phyloP scores from a whole-genome alignment of 306 rosid species.

The Cucurbita pepo region DNA sequence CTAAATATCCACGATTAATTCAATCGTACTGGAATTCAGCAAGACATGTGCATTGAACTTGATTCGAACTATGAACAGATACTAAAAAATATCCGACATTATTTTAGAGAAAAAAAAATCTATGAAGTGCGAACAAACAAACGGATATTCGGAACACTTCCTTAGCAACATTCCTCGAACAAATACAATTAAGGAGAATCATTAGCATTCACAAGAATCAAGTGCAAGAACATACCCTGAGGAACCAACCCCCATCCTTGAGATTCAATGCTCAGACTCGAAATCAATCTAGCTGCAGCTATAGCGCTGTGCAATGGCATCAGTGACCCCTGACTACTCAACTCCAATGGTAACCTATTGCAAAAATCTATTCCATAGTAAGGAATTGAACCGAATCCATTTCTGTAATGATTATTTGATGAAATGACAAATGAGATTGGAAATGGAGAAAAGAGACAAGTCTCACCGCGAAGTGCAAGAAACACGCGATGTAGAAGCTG shows the following conservation, averaged over 20 bases:
- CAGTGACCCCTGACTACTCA: constrained; percentile 52
- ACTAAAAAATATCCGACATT: background rate
- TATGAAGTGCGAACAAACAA: background rate
- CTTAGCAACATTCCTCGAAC: background rate
- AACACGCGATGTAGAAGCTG: constrained; percentile 25
- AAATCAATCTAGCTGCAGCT: constrained; percentile 65
- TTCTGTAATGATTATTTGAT: background rate
- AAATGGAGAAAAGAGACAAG: background rate
- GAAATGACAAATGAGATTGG: background rate
- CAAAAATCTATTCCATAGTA: background rate
- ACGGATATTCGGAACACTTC: background rate
- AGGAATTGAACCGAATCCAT: background rate
- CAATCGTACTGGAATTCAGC: background rate
- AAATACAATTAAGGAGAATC: background rate
- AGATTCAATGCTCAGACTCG: constrained; percentile 53
- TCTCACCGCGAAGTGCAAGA: constrained; percentile 43
- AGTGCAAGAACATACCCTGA: constrained; percentile 41
- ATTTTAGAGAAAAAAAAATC: background rate
- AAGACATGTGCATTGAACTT: background rate
- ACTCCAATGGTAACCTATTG: constrained; percentile 51
- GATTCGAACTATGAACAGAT: background rate
- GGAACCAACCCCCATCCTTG: constrained; percentile 72
- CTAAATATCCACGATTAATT: background rate
- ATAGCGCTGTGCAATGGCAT: constrained; percentile 62
- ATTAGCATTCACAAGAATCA: background rate